Base-by-base conservation (phyloP, 176 grass and related monocot species). In the Aegilops tauschii region DNA sequence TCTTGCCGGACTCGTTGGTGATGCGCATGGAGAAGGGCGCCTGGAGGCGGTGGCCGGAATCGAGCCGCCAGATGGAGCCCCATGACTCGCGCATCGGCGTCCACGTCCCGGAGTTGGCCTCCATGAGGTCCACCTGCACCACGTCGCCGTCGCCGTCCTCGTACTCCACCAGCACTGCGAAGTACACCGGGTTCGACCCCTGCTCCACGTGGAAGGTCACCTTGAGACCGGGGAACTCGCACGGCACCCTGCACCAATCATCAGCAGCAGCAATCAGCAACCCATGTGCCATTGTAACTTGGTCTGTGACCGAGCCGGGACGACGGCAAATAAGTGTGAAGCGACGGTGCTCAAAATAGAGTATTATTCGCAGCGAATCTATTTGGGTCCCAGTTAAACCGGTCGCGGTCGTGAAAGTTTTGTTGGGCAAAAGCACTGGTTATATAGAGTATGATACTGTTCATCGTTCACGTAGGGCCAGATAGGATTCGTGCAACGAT, bases 1-100 rank as follows among this genome's bases (percentile, higher is more conserved):
- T 30, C 86, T 82, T 92, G 77, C 87, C 80, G 67, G 82, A 90
- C 65, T 80, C 84, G 87, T 87, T 91, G 63, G 93, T 89, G 52
- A 94, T 90, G 80, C 85, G 89, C 34, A 98, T 76, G 2, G 95
- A 95, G 86, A 98, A 98, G 4, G 95, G 95, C 4, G 77, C 85
- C 17, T 70, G 31, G 6, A 95, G 84, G 10, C 72, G 59, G 80
- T 90, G 86, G 80, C 78, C 76, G n/a, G 95, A 85, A 88, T 95
- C 91, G 7, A 95, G 58, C 73, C 87, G 84, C 95, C 95, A 95
- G 50, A 95, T 83, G 32, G 89, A 91, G 0, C 91, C 93, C 93
- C 89, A 98, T 0, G 87, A 95, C 80, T 93, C 87, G 16, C 74
- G 85, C 93, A 95, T 86, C 42, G 87, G 87, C 29, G 83, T 84